A percentile compares a stretch with the other conserved stretches of the same genome.
Evolutionary conservation across 2,329 filamentous ascomycete species (phyloP).

Genomic region (Exophiala dermatitidis): DNA sequence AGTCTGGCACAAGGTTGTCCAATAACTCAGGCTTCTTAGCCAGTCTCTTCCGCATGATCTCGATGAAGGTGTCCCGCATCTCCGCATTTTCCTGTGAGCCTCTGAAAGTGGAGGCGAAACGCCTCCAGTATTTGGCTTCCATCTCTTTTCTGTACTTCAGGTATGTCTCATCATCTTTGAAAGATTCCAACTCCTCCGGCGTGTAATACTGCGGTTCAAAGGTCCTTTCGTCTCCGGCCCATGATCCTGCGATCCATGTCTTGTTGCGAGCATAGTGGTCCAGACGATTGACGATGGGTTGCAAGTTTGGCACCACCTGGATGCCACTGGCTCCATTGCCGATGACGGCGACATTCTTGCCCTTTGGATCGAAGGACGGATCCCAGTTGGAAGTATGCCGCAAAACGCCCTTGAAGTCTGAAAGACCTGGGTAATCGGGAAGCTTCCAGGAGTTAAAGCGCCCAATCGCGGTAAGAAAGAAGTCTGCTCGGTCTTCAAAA

Average conservation of each 20-base stretch:
- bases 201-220: conserved; percentile 25
- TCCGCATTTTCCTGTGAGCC: conserved; percentile 17
- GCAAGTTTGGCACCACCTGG: conserved; percentile 34
- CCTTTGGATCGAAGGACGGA: conserved; percentile 33
- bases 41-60: conserved; percentile 23
- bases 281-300: conserved; percentile 30
- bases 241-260: conserved; percentile 29
- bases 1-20: conserved; percentile 36
- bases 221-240: conserved; percentile 32
- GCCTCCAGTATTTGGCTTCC: conserved; percentile 28
- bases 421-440: conserved; percentile 28
- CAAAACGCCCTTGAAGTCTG: conserved; percentile 32
- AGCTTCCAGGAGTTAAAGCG: conserved; percentile 38
- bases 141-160: conserved; percentile 33
- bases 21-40: conserved; percentile 32
- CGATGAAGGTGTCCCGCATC: conserved; percentile 17
- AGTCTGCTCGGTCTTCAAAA: conserved; percentile 39
- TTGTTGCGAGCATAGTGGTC: conserved; percentile 29
- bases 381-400: conserved; percentile 41
- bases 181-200: conserved; percentile 24
- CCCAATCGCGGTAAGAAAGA: conserved; percentile 52
- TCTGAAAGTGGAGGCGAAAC: conserved; percentile 24
- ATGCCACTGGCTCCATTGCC: conserved; percentile 29
- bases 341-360: conserved; percentile 28
- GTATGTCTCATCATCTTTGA: conserved; percentile 24